phyloP scores from a whole-genome alignment of 208 protist genomes.

The Ichthyophonus hoferi region DNA sequence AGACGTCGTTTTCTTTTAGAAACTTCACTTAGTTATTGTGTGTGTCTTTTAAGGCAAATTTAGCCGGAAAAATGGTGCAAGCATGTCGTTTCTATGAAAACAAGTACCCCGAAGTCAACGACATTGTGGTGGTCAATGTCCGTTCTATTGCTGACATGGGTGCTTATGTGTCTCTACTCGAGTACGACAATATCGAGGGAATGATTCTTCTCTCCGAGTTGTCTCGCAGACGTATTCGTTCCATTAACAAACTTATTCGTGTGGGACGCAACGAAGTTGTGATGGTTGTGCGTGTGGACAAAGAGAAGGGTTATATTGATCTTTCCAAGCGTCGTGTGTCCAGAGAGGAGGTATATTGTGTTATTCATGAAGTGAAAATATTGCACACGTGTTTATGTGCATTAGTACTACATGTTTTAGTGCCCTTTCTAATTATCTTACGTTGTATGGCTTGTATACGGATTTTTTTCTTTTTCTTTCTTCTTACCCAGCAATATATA shows the following conservation, averaged over 20 bases:
- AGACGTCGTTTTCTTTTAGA: too few species aligned
- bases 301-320: constrained; percentile 98
- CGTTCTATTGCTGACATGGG: constrained; percentile 68
- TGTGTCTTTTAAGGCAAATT: too few species aligned
- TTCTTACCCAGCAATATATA: too few species aligned
- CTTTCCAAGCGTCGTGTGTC: constrained; percentile 92
- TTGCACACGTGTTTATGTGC: too few species aligned
- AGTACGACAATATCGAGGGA: constrained; percentile 97
- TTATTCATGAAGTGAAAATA: too few species aligned
- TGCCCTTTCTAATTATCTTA: too few species aligned
- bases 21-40: too few species aligned
- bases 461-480: background rate
- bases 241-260: constrained; percentile 95
- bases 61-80: constrained; percentile 31
- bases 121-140: constrained; percentile 94
- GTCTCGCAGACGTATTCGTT: constrained; percentile 90
- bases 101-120: constrained; percentile 85
- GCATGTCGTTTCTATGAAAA: constrained; percentile 82
- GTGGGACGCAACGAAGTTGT: constrained; percentile 89
- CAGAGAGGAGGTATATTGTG: constrained; percentile 71
- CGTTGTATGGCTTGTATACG: too few species aligned
- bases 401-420: too few species aligned
- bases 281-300: constrained; percentile 95
- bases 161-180: constrained; percentile 77
- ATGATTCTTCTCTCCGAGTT: constrained; percentile 97